Evolutionary conservation across 2,329 filamentous ascomycete species (phyloP).

Genomic region (Sphaerulina vaccinii): DNA sequence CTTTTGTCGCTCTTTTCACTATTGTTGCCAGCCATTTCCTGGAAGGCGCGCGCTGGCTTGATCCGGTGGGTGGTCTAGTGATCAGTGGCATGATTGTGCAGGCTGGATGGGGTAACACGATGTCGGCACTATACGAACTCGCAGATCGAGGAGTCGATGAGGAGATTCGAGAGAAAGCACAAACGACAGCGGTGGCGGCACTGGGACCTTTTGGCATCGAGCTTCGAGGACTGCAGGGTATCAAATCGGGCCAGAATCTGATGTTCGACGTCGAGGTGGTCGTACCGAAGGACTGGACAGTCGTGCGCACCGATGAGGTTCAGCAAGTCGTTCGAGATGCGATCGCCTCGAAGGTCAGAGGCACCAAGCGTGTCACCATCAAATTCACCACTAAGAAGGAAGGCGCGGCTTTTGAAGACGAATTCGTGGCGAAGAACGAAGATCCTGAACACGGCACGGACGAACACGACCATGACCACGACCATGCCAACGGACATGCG

Average conservation of each 20-base stretch:
- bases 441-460: conserved; percentile 24
- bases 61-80: conserved; percentile 86
- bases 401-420: conserved; percentile 63
- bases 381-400: conserved; percentile 67
- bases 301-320: conserved; percentile 66
- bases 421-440: conserved; percentile 48
- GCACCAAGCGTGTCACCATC: conserved; percentile 78
- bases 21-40: conserved; percentile 88
- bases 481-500: conserved; percentile 25
- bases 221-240: conserved; percentile 75
- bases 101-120: conserved; percentile 83
- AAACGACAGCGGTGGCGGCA: conserved; percentile 54
- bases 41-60: conserved; percentile 83
- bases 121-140: conserved; percentile 77
- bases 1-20: conserved; percentile 84
- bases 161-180: conserved; percentile 73
- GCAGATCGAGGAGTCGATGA: conserved; percentile 87
- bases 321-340: conserved; percentile 72
- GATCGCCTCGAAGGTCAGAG: conserved; percentile 74
- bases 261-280: conserved; percentile 85
- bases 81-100: conserved; percentile 93
- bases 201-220: conserved; percentile 50
- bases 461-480: conserved; percentile 27
- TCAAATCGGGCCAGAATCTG: conserved; percentile 97
- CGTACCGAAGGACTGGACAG: conserved; percentile 72